Conservation (phyloP, 2,329 filamentous ascomycete genomes). For the Fragosphaeria purpurea region DNA sequence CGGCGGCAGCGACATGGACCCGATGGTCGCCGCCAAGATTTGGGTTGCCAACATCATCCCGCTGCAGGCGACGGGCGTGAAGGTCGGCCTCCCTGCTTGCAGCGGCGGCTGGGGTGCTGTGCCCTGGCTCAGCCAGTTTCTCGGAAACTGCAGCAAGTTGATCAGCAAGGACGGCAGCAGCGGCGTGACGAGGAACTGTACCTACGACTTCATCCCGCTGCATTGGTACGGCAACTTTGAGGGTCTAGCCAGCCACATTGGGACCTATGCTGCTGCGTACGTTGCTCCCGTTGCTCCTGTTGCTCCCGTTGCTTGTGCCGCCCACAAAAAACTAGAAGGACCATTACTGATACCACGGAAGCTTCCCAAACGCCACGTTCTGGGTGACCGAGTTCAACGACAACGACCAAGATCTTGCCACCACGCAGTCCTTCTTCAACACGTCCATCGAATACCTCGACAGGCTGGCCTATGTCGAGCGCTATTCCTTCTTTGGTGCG, state of each 20-base stretch:
- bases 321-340: no score
- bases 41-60: conserved; percentile 68
- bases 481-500: conserved; percentile 67
- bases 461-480: conserved; percentile 47
- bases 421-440: conserved; percentile 60
- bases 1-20: conserved; percentile 54
- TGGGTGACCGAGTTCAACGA: conserved; percentile 75
- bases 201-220: conserved; percentile 52
- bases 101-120: conserved; percentile 52
- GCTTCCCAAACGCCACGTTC: conserved; percentile 51
- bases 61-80: conserved; percentile 51
- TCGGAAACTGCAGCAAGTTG: conserved; percentile 51
- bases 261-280: conserved; percentile 41
- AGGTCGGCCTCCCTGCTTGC: conserved; percentile 60
- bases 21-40: conserved; percentile 50
- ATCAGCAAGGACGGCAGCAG: conserved; percentile 30
- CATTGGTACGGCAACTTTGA: conserved; percentile 64
- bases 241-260: conserved; percentile 57
- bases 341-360: conserved; percentile 16
- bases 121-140: conserved; percentile 57
- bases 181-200: conserved; percentile 39
- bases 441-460: conserved; percentile 58
- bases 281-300: conserved; percentile 13
- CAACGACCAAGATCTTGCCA: conserved; percentile 42
- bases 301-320: no score